Base-by-base conservation (phyloP, 2,329 filamentous ascomycete genomes). In the Myriosclerotinia curreyana region DNA sequence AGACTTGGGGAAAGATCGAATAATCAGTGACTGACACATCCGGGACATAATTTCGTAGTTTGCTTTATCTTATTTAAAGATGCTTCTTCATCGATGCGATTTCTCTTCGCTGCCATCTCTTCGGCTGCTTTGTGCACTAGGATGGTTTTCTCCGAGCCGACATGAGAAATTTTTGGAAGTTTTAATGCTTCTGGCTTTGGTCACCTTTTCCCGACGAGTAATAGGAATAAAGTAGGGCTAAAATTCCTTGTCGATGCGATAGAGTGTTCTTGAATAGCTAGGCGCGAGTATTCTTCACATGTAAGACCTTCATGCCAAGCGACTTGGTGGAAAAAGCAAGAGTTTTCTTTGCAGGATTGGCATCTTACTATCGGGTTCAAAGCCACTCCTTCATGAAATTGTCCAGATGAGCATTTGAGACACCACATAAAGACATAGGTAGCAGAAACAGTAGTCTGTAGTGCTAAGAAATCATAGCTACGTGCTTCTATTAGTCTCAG, bases 241-340 rank as follows among this genome's bases (percentile, higher is more conserved):
- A 31, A 5, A 28, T 31, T 25, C 25, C 20, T 34, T 44, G n/a
- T 22, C 17, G 14, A 31, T 12, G n/a, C 9, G 14, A n/a, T 7
- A 11, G 11, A 22, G 28, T 42, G 44, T 17, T 42, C 44, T 6
- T 4, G 40, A 52, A 12, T n/a, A 60, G 12, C 7, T 31, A 31
- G 48, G 28, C 20, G 48, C 36, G 14, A 61, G 59, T 42, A 53
- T 40, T 61, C 49, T 61, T 44, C 48, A 44, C 36, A 22, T n/a
- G 48, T 31, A 28, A 53, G 49, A 34, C n/a, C 59, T 44, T 53
- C 48, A 17, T 17, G 49, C 5, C 36, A 61, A 61, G 25, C 36
- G n/a, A 44, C 36, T 17, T 34, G 20, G 15, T 44, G 48, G 9
- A 14, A 40, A 44, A 44, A 44, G 9, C 25, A 44, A 34, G 15